Conservation (phyloP, 129 eudicot genomes). For the Arctium minus region DNA sequence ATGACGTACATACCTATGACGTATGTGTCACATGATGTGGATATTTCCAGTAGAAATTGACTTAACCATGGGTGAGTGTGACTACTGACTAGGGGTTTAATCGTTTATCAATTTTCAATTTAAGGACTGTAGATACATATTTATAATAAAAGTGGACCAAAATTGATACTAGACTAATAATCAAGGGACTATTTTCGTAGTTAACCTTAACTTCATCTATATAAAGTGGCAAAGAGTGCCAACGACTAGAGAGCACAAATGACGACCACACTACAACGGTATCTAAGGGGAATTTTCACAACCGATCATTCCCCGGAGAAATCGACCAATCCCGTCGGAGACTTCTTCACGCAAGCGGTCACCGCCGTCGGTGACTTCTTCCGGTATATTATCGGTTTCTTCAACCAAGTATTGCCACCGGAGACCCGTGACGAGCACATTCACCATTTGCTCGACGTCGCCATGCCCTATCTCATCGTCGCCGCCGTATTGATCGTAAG, state of each 20-base stretch:
- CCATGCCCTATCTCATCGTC: constrained; percentile 36
- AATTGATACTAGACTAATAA: background rate
- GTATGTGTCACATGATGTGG: too few species aligned
- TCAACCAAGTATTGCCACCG: background rate
- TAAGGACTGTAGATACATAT: background rate
- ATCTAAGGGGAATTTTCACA: constrained; percentile 12
- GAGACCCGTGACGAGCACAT: too few species aligned
- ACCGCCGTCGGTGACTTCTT: background rate
- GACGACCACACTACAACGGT: constrained; percentile 14
- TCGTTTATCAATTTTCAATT: background rate
- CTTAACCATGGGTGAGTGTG: too few species aligned
- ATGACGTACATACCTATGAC: too few species aligned
- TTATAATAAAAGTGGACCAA: background rate
- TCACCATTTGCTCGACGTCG: constrained; percentile 30
- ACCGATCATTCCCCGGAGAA: background rate
- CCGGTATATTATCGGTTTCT: background rate
- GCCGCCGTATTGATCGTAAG: constrained; percentile 22
- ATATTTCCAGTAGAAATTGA: too few species aligned
- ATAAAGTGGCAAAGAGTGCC: background rate
- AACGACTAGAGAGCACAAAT: background rate
- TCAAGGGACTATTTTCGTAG: background rate
- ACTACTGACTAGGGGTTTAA: background rate
- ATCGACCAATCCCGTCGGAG: constrained; percentile 5
- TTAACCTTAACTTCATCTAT: background rate
- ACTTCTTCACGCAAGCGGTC: constrained; percentile 4